Evolutionary conservation across 306 rosid species (phyloP).

Genomic region (Clitoria ternatea): DNA sequence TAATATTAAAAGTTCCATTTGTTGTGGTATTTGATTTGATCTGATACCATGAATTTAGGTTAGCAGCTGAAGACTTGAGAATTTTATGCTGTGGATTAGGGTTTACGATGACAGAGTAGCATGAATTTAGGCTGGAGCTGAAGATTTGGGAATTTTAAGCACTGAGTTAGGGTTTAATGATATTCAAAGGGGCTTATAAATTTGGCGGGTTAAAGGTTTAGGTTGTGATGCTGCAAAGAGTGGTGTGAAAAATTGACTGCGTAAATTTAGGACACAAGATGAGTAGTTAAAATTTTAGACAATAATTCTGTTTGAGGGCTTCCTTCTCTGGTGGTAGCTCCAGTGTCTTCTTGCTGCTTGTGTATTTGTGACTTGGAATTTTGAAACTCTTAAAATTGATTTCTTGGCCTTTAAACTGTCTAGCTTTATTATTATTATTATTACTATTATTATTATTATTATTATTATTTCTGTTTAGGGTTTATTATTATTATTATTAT

Average conservation of each 20-base stretch:
- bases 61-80: not conserved
- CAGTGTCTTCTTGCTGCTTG: constrained; percentile 19
- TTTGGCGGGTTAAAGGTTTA: constrained; percentile 2
- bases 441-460: no score
- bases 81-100: not conserved
- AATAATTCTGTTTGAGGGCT: constrained; percentile 6
- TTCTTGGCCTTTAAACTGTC: constrained; percentile 12
- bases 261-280: constrained; percentile 5
- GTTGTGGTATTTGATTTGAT: not conserved
- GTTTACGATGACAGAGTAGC: not conserved
- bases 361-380: constrained; percentile 8
- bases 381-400: constrained; percentile 3
- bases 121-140: not conserved
- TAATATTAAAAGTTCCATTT: not conserved
- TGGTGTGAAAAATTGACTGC: constrained; percentile 8
- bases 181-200: not conserved
- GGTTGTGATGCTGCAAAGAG: constrained; percentile 16
- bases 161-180: not conserved
- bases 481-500: no score
- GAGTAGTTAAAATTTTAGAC: not conserved
- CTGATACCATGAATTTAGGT: not conserved
- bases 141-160: not conserved
- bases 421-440: constrained; percentile 8
- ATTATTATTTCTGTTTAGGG: no score
- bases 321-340: not conserved